phyloP scores from a whole-genome alignment of 306 rosid species.

The Acmispon strigosus region DNA sequence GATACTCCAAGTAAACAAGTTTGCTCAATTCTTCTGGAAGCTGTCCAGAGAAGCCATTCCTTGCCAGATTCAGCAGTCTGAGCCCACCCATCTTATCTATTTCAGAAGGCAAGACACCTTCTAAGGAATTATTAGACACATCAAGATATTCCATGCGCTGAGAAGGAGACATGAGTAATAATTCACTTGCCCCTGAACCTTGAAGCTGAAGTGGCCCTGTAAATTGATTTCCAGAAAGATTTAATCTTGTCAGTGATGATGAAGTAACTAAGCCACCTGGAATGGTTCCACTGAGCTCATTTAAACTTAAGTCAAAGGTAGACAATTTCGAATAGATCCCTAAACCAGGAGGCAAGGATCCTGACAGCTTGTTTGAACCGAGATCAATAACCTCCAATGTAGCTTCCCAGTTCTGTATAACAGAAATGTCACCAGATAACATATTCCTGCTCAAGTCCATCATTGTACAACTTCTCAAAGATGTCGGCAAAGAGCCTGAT shows the following conservation, averaged over 20 bases:
- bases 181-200: slow-evolving; percentile 61
- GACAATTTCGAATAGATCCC: slow-evolving; percentile 51
- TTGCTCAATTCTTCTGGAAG: slow-evolving; percentile 72
- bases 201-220: slow-evolving; percentile 68
- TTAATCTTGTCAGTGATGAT: slow-evolving; percentile 49
- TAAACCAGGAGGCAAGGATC: slow-evolving; percentile 61
- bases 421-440: slow-evolving; percentile 60
- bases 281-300: slow-evolving; percentile 65
- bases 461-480: slow-evolving; percentile 34
- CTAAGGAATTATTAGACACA: slow-evolving; percentile 64
- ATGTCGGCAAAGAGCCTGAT: slow-evolving; percentile 64
- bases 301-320: slow-evolving; percentile 70
- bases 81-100: slow-evolving; percentile 62
- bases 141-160: slow-evolving; percentile 62
- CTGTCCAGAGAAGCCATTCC: slow-evolving; percentile 69
- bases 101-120: slow-evolving; percentile 69
- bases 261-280: slow-evolving; percentile 72
- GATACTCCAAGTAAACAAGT: slow-evolving; percentile 59
- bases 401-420: slow-evolving; percentile 64
- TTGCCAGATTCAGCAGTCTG: slow-evolving; percentile 75
- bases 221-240: slow-evolving; percentile 78
- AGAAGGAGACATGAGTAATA: slow-evolving; percentile 54
- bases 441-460: slow-evolving; percentile 65
- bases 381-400: slow-evolving; percentile 62
- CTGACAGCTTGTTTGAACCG: slow-evolving; percentile 78